These are phyloP conservation scores for Acephala macrosclerotiorum DNA, from an alignment of 2,329 filamentous ascomycete species.

Conservation along the genomic window DNA sequence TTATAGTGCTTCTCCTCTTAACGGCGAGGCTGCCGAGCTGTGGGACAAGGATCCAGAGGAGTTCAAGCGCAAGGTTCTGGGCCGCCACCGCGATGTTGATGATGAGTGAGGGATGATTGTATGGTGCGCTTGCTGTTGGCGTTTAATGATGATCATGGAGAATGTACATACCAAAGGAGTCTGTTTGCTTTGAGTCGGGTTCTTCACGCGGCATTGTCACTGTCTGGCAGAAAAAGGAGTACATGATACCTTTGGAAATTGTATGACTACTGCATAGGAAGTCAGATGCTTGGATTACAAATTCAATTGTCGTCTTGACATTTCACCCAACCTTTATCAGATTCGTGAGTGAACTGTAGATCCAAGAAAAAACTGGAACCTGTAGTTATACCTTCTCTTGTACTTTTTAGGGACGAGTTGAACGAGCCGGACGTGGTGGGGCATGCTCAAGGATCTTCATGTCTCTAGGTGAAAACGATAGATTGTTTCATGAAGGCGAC, in stretches of 20 bases:
- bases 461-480: too few relatives aligned
- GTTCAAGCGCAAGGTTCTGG: slow-evolving; percentile 80
- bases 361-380: too few relatives aligned
- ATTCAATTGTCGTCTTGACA: not conserved
- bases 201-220: slow-evolving; percentile 34
- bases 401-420: too few relatives aligned
- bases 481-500: too few relatives aligned
- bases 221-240: slow-evolving; percentile 31
- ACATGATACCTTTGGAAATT: slow-evolving; percentile 24
- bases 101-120: slow-evolving; percentile 57
- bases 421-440: too few relatives aligned
- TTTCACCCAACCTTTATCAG: not conserved
- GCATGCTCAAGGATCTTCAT: too few relatives aligned
- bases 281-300: slow-evolving; percentile 20
- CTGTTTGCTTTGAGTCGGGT: slow-evolving; percentile 14
- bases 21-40: slow-evolving; percentile 93
- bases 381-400: too few relatives aligned
- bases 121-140: slow-evolving; percentile 16
- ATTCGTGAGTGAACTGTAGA: too few relatives aligned
- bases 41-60: slow-evolving; percentile 90
- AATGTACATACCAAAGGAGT: slow-evolving; percentile 30
- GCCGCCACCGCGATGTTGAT: slow-evolving; percentile 68
- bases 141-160: slow-evolving; percentile 29
- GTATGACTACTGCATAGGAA: slow-evolving; percentile 28
- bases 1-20: slow-evolving; percentile 85